Evolutionary conservation across 441 rosid genomes (phyloP).

Genomic region (Adansonia grandidieri): DNA sequence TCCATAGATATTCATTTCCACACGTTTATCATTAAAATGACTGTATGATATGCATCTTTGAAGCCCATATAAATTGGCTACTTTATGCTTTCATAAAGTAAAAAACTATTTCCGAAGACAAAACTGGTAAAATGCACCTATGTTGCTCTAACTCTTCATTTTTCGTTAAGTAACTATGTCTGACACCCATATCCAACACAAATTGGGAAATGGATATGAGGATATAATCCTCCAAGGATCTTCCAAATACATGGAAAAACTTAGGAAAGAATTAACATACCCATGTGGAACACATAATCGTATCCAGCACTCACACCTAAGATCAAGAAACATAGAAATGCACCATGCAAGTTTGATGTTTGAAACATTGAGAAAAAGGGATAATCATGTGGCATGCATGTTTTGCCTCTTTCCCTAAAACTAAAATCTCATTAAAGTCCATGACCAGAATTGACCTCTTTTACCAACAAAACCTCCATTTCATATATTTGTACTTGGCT

Average conservation of each 20-base stretch:
- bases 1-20: neutral
- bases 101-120: neutral
- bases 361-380: neutral
- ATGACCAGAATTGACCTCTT: neutral
- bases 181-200: too few species aligned
- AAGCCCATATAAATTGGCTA: neutral
- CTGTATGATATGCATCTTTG: neutral
- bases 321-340: too few species aligned
- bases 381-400: neutral
- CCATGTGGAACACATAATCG: too few species aligned
- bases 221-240: too few species aligned
- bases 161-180: too few species aligned
- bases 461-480: constrained; percentile 10
- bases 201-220: too few species aligned
- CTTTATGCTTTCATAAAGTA: neutral
- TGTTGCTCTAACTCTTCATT: too few species aligned
- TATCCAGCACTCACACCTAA: too few species aligned
- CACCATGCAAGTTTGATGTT: neutral
- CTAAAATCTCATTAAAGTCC: neutral
- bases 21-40: neutral
- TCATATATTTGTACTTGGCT: neutral
- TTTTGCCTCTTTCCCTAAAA: neutral
- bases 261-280: too few species aligned
- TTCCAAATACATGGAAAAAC: too few species aligned
- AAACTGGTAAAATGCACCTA: constrained; percentile 2